phyloP scores from a whole-genome alignment of 2,329 filamentous ascomycete species.

The Cercospora berteroae region DNA sequence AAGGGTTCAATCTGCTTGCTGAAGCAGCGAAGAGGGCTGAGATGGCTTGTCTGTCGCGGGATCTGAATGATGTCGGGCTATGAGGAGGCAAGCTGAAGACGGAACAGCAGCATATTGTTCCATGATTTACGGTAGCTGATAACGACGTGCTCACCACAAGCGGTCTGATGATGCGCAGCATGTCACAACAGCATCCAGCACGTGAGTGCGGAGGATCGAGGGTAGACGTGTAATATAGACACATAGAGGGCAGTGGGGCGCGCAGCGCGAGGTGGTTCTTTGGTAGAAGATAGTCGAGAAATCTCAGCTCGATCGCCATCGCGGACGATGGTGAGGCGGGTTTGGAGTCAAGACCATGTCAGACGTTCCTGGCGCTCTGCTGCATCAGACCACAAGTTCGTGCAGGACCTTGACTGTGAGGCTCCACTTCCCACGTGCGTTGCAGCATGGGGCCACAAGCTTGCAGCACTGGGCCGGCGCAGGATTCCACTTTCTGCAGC shows the following conservation, averaged over 20 bases:
- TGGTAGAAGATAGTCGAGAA: neutral
- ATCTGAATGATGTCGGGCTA: slow-evolving; percentile 69
- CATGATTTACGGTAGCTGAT: neutral
- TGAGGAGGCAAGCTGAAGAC: slow-evolving; percentile 9
- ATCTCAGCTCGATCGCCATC: neutral
- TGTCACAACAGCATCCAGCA: neutral
- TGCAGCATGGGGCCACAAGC: neutral
- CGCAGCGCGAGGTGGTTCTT: neutral
- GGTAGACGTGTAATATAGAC: neutral
- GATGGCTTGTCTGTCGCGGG: slow-evolving; percentile 82
- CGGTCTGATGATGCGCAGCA: neutral
- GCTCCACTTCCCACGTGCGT: neutral
- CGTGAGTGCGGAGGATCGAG: neutral
- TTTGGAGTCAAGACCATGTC: neutral
- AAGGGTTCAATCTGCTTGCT: slow-evolving; percentile 80
- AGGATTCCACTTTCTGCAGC: neutral
- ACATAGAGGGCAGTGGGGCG: neutral
- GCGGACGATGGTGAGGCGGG: neutral
- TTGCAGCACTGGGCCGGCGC: neutral
- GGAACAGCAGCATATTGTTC: neutral
- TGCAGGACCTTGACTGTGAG: neutral
- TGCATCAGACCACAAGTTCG: neutral
- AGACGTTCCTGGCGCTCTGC: neutral
- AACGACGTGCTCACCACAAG: neutral
- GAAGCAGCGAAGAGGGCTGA: slow-evolving; percentile 92